These are phyloP conservation scores for Lactarius evosmus DNA, from an alignment of 768 basidiomycete genomes.

Conservation along the genomic window DNA sequence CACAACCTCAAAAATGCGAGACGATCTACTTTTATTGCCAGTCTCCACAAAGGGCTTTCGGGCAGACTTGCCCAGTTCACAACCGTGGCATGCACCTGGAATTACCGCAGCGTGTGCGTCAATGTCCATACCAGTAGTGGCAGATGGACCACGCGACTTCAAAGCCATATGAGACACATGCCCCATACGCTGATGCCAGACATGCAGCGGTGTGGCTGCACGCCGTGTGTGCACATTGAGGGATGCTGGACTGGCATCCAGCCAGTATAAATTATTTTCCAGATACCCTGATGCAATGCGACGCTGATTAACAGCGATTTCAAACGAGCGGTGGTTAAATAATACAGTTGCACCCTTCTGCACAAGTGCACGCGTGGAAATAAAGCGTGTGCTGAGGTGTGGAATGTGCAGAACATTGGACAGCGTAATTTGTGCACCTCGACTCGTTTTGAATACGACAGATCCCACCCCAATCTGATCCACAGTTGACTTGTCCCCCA, in stretches of 20 bases:
- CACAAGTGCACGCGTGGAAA: not conserved
- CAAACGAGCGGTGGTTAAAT: not conserved
- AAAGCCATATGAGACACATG: not conserved
- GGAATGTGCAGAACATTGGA: not conserved
- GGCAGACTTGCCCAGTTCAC: not conserved
- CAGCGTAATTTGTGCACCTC: not conserved
- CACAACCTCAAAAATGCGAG: not conserved
- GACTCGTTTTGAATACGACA: not conserved
- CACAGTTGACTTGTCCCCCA: not conserved
- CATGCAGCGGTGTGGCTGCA: not conserved
- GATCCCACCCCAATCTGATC: not conserved
- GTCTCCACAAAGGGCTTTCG: not conserved
- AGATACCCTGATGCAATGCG: not conserved
- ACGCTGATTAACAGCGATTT: not conserved
- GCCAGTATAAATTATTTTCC: not conserved
- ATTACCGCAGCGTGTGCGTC: not conserved
- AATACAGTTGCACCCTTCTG: too few species aligned
- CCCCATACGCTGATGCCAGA: constrained; percentile 4
- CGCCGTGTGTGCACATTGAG: not conserved
- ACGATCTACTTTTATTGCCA: not conserved
- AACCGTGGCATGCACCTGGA: not conserved
- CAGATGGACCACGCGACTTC: not conserved
- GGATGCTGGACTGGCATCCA: not conserved
- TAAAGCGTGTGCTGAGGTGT: not conserved
- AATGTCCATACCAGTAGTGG: not conserved